Base-by-base conservation (phyloP, 2,329 filamentous ascomycete genomes). In the Aschersonia sp. region DNA sequence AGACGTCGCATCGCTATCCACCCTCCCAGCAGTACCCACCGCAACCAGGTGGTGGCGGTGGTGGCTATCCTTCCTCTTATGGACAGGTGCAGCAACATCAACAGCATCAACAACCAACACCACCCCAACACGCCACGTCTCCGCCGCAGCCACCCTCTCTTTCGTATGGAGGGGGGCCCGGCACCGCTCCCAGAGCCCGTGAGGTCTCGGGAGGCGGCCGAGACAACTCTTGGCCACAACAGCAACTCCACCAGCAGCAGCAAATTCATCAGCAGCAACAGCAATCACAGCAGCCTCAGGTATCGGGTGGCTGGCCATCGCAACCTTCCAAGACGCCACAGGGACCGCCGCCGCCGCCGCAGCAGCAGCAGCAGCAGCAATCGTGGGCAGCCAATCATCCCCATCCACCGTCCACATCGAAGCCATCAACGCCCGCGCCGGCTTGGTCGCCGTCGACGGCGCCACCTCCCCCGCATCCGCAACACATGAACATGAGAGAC, bases 1-100 rank as follows among this genome's bases (percentile, higher is more conserved):
- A 75, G 53, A 65, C 64, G 32, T 57, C 66, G 1, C 67, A 72
- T 54, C 71, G 68, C 48, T 73, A 73, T 51, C 62, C 67, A 35
- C 61, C 70, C 55, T 66, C 58, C 57, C 60, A 51, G 45, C 65
- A 58, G 31, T 73, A 75, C 51, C 67, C 71, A 51, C 67, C 71
- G 48, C 53, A 67, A 9, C 71, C 72, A 51, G 54, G 63, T 1
- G 62, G 35, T 12, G 12, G 49, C 53, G 67, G 9, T 70, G 54
- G 63, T 1, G 62, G 65, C 3, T 75, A 75, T 51, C 59, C 68
- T n/a, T 58, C 63, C 4, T 54, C 64, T 6, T 73, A 70, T 45
- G 66, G 64, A 5, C 58, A 59, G 7, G 53, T 58, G 5, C 67
- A 66, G 40, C 20, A 20, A 20, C 56, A 63, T 32, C 35, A 38